Conservation (phyloP, 345 rosid species). For the Acer negundo region DNA sequence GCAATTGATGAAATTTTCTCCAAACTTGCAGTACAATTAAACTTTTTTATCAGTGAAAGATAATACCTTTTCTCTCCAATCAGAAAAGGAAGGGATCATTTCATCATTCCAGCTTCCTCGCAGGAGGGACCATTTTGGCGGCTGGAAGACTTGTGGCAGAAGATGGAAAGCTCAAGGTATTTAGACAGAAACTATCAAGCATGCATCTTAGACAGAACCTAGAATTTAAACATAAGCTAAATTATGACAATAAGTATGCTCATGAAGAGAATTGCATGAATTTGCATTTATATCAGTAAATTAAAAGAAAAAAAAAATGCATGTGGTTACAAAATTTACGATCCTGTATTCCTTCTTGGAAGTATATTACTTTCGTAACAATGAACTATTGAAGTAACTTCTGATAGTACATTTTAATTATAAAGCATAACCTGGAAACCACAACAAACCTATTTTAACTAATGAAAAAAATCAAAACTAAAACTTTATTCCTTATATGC, state of each 20-base stretch:
- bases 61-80: slow-evolving; percentile 14
- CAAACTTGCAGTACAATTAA: neutral
- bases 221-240: neutral
- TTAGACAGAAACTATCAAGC: neutral
- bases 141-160: slow-evolving; percentile 53
- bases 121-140: slow-evolving; percentile 52
- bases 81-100: slow-evolving; percentile 62
- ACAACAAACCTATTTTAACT: neutral
- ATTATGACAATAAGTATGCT: neutral
- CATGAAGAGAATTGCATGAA: neutral
- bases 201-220: neutral
- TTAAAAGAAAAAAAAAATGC: neutral
- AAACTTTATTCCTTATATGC: neutral
- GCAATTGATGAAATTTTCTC: neutral
- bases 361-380: neutral
- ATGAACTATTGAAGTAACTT: neutral
- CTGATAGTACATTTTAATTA: neutral
- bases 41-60: neutral
- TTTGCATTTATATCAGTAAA: neutral
- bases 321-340: slow-evolving; percentile 1
- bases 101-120: slow-evolving; percentile 65
- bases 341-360: neutral
- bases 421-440: neutral
- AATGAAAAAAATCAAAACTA: neutral
- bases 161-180: slow-evolving; percentile 51